These are phyloP conservation scores for Parietaria judaica DNA, from an alignment of 306 rosid species.

Conservation along the genomic window DNA sequence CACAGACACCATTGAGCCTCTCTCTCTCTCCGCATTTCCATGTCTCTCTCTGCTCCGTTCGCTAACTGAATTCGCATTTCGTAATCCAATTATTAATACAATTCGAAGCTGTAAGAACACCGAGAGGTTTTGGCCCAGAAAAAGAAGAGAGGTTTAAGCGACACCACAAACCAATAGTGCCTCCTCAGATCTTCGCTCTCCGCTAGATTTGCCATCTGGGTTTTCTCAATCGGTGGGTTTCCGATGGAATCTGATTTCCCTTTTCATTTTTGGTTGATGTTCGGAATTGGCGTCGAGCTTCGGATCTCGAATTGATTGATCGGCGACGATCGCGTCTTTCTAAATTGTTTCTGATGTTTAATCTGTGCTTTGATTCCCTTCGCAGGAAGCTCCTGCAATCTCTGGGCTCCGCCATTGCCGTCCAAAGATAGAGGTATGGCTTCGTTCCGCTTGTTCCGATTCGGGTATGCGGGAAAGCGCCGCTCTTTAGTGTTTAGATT, in stretches of 20 bases:
- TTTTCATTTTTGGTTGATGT: conserved; percentile 40
- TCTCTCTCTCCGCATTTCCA: conserved; percentile 37
- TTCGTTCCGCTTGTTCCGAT: conserved; percentile 16
- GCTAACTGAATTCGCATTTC: conserved; percentile 68
- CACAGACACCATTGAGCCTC: conserved; percentile 36
- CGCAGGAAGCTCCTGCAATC: conserved; percentile 37
- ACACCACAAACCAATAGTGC: conserved; percentile 31
- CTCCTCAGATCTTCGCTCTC: conserved; percentile 79
- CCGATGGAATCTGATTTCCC: conserved; percentile 37
- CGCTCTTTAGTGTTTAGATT: conserved; percentile 19
- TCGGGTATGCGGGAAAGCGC: conserved; percentile 12
- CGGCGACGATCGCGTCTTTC: conserved; percentile 68
- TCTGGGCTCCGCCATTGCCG: conserved; percentile 31
- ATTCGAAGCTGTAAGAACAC: conserved; percentile 42
- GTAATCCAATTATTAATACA: conserved; percentile 49
- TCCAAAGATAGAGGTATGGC: conserved; percentile 34
- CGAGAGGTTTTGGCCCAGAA: conserved; percentile 27
- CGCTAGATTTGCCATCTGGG: conserved; percentile 61
- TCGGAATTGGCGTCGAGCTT: conserved; percentile 26
- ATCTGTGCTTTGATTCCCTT: conserved; percentile 28
- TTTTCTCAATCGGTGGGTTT: conserved; percentile 65
- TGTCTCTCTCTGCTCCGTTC: conserved; percentile 35
- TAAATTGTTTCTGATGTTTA: conserved; percentile 39
- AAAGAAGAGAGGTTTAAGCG: neutral
- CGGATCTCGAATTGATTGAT: conserved; percentile 63